Conservation (phyloP, 306 rosid species). For the Casuarina cunninghamiana region DNA sequence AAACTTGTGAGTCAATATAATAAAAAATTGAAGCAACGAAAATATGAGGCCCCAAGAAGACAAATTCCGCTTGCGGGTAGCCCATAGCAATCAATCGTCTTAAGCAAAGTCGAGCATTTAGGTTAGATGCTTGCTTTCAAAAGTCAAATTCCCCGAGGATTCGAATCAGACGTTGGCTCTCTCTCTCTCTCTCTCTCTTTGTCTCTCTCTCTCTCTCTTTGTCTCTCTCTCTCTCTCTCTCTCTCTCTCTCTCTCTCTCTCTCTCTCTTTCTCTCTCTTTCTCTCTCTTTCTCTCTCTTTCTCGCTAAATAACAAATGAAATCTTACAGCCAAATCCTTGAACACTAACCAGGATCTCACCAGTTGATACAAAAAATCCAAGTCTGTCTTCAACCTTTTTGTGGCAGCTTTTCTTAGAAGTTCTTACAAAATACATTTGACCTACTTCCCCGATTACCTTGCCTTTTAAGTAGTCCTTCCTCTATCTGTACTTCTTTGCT, state of each 20-base stretch:
- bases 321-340: slow-evolving; percentile 2
- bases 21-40: background rate
- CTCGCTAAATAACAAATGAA: background rate
- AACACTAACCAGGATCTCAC: slow-evolving; percentile 7
- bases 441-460: slow-evolving; percentile 40
- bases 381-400: slow-evolving; percentile 22
- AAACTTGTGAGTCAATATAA: background rate
- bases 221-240: background rate
- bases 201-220: background rate
- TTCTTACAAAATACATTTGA: slow-evolving; percentile 39
- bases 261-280: background rate
- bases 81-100: background rate
- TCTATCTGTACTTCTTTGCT: slow-evolving; percentile 19
- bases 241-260: background rate
- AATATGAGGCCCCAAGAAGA: background rate
- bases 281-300: background rate
- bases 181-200: slow-evolving; percentile 25
- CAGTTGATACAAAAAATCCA: slow-evolving; percentile 18
- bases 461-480: slow-evolving; percentile 46
- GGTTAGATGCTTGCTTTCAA: slow-evolving; percentile 21
- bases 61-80: background rate
- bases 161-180: background rate
- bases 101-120: background rate
- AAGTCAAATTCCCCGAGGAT: slow-evolving; percentile 41
- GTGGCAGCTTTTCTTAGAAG: slow-evolving; percentile 26